These are phyloP conservation scores for Coniophora puteana DNA, from an alignment of 1,284 basidiomycete genomes.

Conservation along the genomic window DNA sequence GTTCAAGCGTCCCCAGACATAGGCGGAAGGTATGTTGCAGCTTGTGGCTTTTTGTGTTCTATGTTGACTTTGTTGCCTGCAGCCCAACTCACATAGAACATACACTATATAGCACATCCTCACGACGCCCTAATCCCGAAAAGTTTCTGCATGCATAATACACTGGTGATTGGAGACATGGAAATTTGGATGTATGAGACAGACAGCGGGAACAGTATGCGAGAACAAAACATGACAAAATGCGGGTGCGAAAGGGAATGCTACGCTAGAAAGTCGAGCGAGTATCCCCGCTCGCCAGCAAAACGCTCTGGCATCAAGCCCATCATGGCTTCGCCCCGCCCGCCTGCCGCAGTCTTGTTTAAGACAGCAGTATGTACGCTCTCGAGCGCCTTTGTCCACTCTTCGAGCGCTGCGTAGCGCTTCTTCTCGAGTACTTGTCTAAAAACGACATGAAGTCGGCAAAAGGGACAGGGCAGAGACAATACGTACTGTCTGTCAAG, in stretches of 20 bases:
- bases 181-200: conserved; percentile 11
- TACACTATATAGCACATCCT: no score
- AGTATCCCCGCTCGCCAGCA: conserved; percentile 2
- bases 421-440: conserved; percentile 83
- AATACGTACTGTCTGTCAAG: conserved; percentile 78
- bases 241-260: no score
- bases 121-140: no score
- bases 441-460: background rate
- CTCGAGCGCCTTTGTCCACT: conserved; percentile 78
- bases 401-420: conserved; percentile 77
- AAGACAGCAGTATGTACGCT: conserved; percentile 69
- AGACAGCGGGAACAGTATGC: conserved; percentile 23
- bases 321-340: conserved; percentile 25
- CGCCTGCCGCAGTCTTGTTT: conserved; percentile 57
- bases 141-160: no score
- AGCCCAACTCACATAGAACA: conserved; percentile 1
- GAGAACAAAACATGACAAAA: no score
- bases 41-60: conserved; percentile 4
- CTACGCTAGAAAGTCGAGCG: no score
- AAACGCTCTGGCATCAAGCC: conserved; percentile 28
- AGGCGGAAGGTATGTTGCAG: background rate
- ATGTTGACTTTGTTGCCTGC: background rate
- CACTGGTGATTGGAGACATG: background rate
- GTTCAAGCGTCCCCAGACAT: conserved; percentile 46
- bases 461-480: conserved; percentile 4